A percentile compares a stretch with the other conserved stretches of the same genome.
phyloP scores from a whole-genome alignment of 2,329 filamentous ascomycete genomes.

The Emergomyces africanus region DNA sequence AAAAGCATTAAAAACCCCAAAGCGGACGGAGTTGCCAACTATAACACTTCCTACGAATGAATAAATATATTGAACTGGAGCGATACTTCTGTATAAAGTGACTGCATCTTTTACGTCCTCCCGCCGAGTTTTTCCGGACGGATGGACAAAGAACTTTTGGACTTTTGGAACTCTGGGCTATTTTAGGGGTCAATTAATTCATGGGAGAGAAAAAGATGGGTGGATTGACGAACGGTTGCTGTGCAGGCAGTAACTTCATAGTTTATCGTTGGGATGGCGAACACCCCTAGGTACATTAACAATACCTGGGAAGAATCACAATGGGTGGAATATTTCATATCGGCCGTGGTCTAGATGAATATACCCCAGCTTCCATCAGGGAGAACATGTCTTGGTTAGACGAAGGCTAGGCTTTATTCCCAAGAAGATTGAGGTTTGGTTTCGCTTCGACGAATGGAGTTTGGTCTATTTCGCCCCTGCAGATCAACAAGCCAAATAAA shows the following conservation, averaged over 20 bases:
- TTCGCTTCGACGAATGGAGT: no score
- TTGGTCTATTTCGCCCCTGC: no score
- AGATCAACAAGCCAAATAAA: no score
- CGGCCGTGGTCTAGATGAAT: no score
- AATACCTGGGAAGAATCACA: neutral
- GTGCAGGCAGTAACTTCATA: neutral
- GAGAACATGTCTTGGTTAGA: no score
- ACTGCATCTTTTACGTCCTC: neutral
- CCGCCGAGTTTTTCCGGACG: neutral
- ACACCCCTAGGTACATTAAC: no score
- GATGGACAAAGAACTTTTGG: neutral
- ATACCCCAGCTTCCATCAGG: constrained; percentile 20
- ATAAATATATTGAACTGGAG: neutral
- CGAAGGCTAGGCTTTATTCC: no score
- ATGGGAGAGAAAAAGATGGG: neutral
- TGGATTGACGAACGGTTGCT: neutral
- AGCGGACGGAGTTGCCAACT: neutral
- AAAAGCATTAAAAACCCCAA: no score
- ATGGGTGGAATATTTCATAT: neutral
- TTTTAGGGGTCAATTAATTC: neutral
- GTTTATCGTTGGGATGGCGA: neutral
- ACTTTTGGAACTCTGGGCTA: neutral
- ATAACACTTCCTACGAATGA: neutral
- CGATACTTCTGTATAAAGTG: neutral
- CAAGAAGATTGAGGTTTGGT: no score